A percentile compares a stretch with the other conserved stretches of the same genome.
phyloP scores from a whole-genome alignment of 2,329 filamentous ascomycete species.

The Talaromyces piceae region DNA sequence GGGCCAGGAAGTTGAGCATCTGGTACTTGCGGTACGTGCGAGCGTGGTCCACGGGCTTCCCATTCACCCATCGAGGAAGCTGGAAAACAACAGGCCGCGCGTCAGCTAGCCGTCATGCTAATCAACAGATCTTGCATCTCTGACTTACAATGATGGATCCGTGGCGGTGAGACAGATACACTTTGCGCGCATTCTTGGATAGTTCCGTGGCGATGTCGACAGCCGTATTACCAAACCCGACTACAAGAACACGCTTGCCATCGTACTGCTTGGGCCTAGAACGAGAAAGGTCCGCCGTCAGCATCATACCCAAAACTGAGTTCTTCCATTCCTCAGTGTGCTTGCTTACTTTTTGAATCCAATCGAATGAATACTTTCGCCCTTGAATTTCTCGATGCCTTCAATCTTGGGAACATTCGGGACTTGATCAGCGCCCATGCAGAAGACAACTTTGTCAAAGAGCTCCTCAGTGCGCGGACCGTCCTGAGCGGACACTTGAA shows the following conservation, averaged over 20 bases:
- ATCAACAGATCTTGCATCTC: neutral
- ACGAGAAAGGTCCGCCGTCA: neutral
- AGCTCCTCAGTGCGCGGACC: neutral
- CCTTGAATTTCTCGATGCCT: conserved; percentile 17
- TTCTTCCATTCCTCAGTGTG: no score
- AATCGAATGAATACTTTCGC: neutral
- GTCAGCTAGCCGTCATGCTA: neutral
- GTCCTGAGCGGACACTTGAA: neutral
- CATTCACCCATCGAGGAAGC: conserved; percentile 15
- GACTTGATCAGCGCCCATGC: conserved; percentile 19
- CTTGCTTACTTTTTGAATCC: neutral
- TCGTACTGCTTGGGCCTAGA: neutral
- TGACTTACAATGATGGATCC: conserved; percentile 14
- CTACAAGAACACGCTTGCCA: conserved; percentile 17
- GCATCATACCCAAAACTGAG: neutral
- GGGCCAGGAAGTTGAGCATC: neutral
- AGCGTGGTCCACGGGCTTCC: conserved; percentile 15
- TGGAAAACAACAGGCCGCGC: no score
- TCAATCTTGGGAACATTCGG: conserved; percentile 15
- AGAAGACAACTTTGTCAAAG: conserved; percentile 31
- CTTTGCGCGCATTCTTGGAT: conserved; percentile 12
- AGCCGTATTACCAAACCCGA: conserved; percentile 21
- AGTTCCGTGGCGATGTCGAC: conserved; percentile 19
- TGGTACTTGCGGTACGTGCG: neutral
- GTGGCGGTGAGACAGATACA: conserved; percentile 17